These are phyloP conservation scores for Exophiala bonariae DNA, from an alignment of 2,329 filamentous ascomycete genomes.

Conservation along the genomic window DNA sequence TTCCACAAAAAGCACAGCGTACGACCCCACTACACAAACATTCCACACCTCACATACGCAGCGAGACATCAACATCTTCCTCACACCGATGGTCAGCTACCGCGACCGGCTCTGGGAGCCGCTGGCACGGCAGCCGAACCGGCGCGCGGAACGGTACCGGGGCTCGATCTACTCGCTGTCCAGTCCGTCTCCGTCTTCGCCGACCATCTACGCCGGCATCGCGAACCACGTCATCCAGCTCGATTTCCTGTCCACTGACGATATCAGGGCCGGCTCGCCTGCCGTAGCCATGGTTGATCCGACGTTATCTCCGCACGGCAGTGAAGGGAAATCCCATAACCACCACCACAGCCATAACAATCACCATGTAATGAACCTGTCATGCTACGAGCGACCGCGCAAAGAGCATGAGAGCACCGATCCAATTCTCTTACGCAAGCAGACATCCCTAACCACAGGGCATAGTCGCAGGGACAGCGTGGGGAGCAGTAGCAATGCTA, in stretches of 20 bases:
- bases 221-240: slow-evolving; percentile 43
- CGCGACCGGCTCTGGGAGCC: slow-evolving; percentile 22
- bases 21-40: too few species aligned
- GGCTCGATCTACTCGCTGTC: slow-evolving; percentile 47
- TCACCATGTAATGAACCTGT: slow-evolving; percentile 35
- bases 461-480: background rate
- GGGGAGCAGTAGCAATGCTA: background rate
- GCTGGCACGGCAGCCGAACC: slow-evolving; percentile 12
- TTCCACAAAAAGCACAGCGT: too few species aligned
- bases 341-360: too few species aligned
- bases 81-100: slow-evolving; percentile 33
- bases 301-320: slow-evolving; percentile 1
- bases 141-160: slow-evolving; percentile 34
- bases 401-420: slow-evolving; percentile 27
- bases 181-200: slow-evolving; percentile 44
- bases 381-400: slow-evolving; percentile 46
- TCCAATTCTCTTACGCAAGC: slow-evolving; percentile 26
- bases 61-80: slow-evolving; percentile 45
- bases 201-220: slow-evolving; percentile 47
- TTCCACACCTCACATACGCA: background rate
- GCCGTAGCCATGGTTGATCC: slow-evolving; percentile 4
- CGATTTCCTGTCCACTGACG: slow-evolving; percentile 46
- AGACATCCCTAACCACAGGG: slow-evolving; percentile 11
- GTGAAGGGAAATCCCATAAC: too few species aligned
- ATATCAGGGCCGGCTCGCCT: slow-evolving; percentile 35